phyloP scores from a whole-genome alignment of 352 stramenopile species.

The Phytophthora megakarya region DNA sequence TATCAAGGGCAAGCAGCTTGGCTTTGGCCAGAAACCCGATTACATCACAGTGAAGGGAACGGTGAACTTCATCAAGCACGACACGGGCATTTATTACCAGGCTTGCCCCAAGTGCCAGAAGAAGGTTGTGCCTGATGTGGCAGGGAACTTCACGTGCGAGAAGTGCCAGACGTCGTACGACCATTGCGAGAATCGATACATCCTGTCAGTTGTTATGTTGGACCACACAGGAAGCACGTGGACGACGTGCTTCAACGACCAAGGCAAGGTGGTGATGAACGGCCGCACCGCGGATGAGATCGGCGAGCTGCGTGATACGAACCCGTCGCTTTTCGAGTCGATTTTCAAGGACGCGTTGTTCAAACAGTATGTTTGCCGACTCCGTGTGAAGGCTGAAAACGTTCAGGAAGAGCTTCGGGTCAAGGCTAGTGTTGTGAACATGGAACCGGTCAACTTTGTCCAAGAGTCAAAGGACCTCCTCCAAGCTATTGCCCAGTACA shows the following conservation, averaged over 20 bases:
- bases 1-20: slow-evolving; percentile 96
- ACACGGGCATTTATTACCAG: slow-evolving; percentile 89
- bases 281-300: slow-evolving; percentile 94
- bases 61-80: slow-evolving; percentile 98
- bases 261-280: slow-evolving; percentile 93
- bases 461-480: slow-evolving; percentile 94
- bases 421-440: slow-evolving; percentile 92
- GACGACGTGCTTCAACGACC: slow-evolving; percentile 97
- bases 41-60: slow-evolving; percentile 96
- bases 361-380: slow-evolving; percentile 84
- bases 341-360: slow-evolving; percentile 95
- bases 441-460: slow-evolving; percentile 94
- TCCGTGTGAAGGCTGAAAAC: slow-evolving; percentile 96
- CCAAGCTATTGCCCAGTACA: slow-evolving; percentile 91
- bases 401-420: slow-evolving; percentile 95
- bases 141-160: slow-evolving; percentile 96
- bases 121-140: slow-evolving; percentile 92
- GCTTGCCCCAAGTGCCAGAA: slow-evolving; percentile 91
- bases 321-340: slow-evolving; percentile 91
- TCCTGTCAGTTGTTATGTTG: slow-evolving; percentile 93
- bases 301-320: slow-evolving; percentile 77
- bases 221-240: slow-evolving; percentile 95
- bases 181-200: slow-evolving; percentile 95
- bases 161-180: slow-evolving; percentile 96
- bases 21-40: slow-evolving; percentile 95